These are phyloP conservation scores for Magnusiomyces fungicola DNA, from an alignment of 1,139 yeast species.

Conservation along the genomic window DNA sequence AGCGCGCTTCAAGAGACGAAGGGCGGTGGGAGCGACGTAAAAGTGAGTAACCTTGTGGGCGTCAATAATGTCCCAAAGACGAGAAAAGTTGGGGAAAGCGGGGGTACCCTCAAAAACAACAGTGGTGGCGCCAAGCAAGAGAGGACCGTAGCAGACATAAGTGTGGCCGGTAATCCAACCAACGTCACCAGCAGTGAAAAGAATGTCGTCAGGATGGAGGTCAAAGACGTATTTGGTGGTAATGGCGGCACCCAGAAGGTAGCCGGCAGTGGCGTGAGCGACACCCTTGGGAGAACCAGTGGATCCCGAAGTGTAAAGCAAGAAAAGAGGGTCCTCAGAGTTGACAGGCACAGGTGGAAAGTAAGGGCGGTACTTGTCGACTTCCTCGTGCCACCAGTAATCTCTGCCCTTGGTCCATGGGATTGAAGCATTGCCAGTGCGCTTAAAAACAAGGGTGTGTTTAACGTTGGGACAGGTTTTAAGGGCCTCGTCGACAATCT, in stretches of 20 bases:
- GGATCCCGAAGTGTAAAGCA: slow-evolving; percentile 92
- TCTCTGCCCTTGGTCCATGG: slow-evolving; percentile 80
- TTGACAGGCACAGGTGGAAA: slow-evolving; percentile 81
- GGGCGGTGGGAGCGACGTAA: slow-evolving; percentile 97
- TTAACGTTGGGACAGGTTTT: slow-evolving; percentile 69
- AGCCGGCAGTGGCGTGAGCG: slow-evolving; percentile 92
- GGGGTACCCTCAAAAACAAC: slow-evolving; percentile 97
- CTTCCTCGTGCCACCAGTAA: slow-evolving; percentile 88
- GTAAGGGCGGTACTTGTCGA: slow-evolving; percentile 74
- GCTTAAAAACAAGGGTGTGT: slow-evolving; percentile 76
- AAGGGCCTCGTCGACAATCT: slow-evolving; percentile 90
- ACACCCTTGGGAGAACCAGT: slow-evolving; percentile 99
- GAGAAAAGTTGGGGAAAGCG: slow-evolving; percentile 91
- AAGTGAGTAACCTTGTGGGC: slow-evolving; percentile 92
- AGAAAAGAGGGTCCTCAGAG: slow-evolving; percentile 88
- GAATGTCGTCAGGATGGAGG: slow-evolving; percentile 75
- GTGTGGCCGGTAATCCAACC: slow-evolving; percentile 99
- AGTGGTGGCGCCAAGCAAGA: slow-evolving; percentile 80
- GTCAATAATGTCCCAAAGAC: slow-evolving; percentile 95
- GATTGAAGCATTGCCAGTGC: slow-evolving; percentile 68
- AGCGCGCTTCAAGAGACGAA: slow-evolving; percentile 88
- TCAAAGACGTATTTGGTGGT: slow-evolving; percentile 93
- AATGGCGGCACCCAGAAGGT: slow-evolving; percentile 87
- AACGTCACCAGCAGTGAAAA: slow-evolving; percentile 97
- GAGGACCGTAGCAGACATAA: slow-evolving; percentile 91